Evolutionary conservation across 345 rosid genomes (phyloP).

Genomic region (Gossypium arboreum): DNA sequence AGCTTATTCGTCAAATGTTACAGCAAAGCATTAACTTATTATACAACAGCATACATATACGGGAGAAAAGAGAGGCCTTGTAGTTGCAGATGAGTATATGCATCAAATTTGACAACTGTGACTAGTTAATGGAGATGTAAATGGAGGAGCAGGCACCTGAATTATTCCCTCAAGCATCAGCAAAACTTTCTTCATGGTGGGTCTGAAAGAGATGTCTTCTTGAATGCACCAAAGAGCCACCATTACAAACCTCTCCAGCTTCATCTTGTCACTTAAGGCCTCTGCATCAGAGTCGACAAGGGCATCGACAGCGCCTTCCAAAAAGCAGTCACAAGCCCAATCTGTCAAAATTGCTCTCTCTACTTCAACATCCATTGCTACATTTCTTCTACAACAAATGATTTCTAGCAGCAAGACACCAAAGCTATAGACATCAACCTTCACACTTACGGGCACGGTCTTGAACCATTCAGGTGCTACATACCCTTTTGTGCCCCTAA

Average conservation of each 20-base stretch:
- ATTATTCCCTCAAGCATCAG: conserved; percentile 44
- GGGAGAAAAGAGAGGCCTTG: too few relatives aligned
- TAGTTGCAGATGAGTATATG: too few relatives aligned
- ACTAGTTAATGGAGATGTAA: neutral
- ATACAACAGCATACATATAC: neutral
- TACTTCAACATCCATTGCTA: conserved; percentile 1
- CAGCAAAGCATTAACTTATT: too few relatives aligned
- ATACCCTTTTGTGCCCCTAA: conserved; percentile 47
- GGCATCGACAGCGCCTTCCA: conserved; percentile 26
- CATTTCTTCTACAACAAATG: conserved; percentile 37
- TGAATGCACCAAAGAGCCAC: conserved; percentile 44
- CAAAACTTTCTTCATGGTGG: conserved; percentile 34
- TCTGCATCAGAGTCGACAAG: conserved; percentile 28
- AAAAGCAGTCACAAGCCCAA: conserved; percentile 34
- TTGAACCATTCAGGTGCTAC: conserved; percentile 52
- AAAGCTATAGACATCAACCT: conserved; percentile 45
- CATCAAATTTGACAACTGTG: neutral
- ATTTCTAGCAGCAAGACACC: conserved; percentile 42
- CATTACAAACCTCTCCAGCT: conserved; percentile 25
- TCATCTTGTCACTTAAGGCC: conserved; percentile 14
- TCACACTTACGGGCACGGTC: conserved; percentile 36
- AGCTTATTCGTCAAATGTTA: too few relatives aligned
- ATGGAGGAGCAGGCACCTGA: conserved; percentile 28
- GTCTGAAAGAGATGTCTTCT: conserved; percentile 34
- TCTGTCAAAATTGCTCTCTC: conserved; percentile 32